phyloP scores from a whole-genome alignment of 2,329 filamentous ascomycete species.

The Ilyonectria sp. region DNA sequence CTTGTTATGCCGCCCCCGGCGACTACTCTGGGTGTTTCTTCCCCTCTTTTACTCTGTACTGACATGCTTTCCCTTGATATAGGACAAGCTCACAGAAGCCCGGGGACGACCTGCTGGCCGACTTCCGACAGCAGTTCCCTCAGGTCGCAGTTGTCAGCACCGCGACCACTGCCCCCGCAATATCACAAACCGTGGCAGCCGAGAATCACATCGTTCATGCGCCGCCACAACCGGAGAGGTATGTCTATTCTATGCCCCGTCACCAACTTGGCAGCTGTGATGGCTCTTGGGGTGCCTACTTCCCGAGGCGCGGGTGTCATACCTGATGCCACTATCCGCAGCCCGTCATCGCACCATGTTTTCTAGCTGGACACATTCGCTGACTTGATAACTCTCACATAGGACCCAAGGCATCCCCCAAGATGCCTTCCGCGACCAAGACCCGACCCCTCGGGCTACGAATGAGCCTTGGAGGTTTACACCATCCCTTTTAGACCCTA shows the following conservation, averaged over 20 bases:
- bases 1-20: background rate
- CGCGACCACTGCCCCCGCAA: slow-evolving; percentile 59
- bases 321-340: background rate
- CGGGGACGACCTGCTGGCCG: slow-evolving; percentile 85
- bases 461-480: slow-evolving; percentile 91
- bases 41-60: background rate
- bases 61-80: slow-evolving; percentile 13
- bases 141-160: slow-evolving; percentile 73
- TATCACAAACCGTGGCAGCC: slow-evolving; percentile 52
- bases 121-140: slow-evolving; percentile 88
- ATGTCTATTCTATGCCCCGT: slow-evolving; percentile 27
- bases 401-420: slow-evolving; percentile 46
- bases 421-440: slow-evolving; percentile 74
- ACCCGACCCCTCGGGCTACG: slow-evolving; percentile 85
- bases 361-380: slow-evolving; percentile 17
- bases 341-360: background rate
- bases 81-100: slow-evolving; percentile 89
- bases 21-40: background rate
- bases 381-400: slow-evolving; percentile 27
- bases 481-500: slow-evolving; percentile 89
- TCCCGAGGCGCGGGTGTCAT: background rate
- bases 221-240: slow-evolving; percentile 48
- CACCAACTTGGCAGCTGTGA: background rate
- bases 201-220: slow-evolving; percentile 43
- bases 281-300: background rate